phyloP scores from a whole-genome alignment of 257 asterid species.

The Cordia subcordata region DNA sequence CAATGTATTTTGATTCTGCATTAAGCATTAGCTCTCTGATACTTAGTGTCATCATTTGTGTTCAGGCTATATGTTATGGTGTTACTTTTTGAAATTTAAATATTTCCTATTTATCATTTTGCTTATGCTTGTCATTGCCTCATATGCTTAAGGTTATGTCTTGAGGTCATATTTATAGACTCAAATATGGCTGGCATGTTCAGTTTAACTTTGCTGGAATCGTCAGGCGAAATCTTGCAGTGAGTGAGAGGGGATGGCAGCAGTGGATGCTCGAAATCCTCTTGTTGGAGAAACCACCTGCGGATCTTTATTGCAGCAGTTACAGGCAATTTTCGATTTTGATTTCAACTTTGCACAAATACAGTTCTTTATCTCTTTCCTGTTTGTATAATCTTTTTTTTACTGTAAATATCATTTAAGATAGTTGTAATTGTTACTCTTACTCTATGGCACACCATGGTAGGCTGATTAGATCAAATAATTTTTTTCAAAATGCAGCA shows the following conservation, averaged over 20 bases:
- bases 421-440: no score
- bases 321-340: constrained; percentile 50
- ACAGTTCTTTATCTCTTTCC: neutral
- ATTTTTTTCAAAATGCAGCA: constrained; percentile 43
- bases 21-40: no score
- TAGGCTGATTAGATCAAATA: constrained; percentile 11
- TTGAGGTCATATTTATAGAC: neutral
- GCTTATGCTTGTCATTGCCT: no score
- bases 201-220: neutral
- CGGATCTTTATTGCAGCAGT: constrained; percentile 74
- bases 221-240: constrained; percentile 4
- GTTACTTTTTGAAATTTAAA: no score
- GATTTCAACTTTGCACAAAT: neutral
- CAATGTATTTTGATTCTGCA: no score
- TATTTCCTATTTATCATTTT: no score
- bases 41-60: no score
- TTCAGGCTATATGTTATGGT: no score
- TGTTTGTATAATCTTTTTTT: neutral
- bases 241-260: constrained; percentile 53
- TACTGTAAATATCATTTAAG: neutral
- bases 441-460: neutral
- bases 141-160: neutral
- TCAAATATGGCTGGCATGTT: neutral
- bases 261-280: constrained; percentile 49
- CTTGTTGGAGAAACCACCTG: constrained; percentile 59